These are phyloP conservation scores for Oryza officinalis DNA, from an alignment of 176 grass and related monocot species.

Conservation along the genomic window DNA sequence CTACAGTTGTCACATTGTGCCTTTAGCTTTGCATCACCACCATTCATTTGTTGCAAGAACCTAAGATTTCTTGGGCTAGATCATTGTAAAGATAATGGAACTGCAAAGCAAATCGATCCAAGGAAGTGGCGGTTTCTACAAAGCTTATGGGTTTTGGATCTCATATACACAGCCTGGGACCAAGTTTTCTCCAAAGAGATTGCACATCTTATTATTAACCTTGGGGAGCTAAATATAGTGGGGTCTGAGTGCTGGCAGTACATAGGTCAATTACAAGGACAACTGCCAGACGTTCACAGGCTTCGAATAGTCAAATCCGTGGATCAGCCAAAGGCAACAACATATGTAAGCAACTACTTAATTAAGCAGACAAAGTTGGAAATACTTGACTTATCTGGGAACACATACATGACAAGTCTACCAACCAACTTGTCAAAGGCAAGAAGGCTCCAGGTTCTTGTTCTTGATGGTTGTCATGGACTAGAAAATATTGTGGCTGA, in stretches of 20 bases:
- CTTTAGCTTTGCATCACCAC: slow-evolving; percentile 4
- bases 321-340: too few relatives aligned
- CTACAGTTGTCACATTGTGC: neutral
- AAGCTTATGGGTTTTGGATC: neutral
- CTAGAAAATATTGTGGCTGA: neutral
- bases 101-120: neutral
- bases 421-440: neutral
- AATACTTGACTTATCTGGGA: neutral
- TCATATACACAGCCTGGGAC: neutral
- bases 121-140: neutral
- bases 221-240: slow-evolving; percentile 2
- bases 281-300: too few relatives aligned
- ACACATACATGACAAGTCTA: neutral
- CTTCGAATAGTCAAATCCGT: too few relatives aligned
- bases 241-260: neutral
- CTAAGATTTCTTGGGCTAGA: neutral
- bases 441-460: neutral
- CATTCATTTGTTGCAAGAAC: neutral
- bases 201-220: neutral
- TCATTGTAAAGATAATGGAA: neutral
- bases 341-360: neutral
- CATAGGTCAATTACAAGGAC: too few relatives aligned
- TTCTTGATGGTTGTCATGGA: neutral
- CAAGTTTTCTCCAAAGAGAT: neutral
- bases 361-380: neutral